These are phyloP conservation scores for Cladosporium phlei DNA, from an alignment of 2,329 filamentous ascomycete species.

Conservation along the genomic window DNA sequence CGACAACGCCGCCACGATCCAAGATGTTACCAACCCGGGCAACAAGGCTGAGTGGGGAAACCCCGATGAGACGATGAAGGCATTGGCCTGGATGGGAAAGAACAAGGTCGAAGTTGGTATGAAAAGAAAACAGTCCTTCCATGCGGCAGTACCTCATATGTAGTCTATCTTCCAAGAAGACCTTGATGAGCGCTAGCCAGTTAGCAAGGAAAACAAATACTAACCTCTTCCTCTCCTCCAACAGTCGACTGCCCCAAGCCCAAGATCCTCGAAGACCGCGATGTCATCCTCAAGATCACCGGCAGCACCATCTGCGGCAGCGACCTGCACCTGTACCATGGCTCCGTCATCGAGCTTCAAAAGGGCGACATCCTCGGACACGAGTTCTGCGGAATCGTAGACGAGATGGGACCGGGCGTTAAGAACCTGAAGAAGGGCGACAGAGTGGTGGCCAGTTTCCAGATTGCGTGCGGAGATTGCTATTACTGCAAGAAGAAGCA, in stretches of 20 bases:
- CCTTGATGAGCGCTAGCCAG: constrained; percentile 12
- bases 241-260: constrained; percentile 62
- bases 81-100: constrained; percentile 77
- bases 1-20: constrained; percentile 59
- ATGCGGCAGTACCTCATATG: background rate
- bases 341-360: constrained; percentile 44
- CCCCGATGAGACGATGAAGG: constrained; percentile 62
- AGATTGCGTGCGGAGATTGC: constrained; percentile 68
- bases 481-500: constrained; percentile 75
- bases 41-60: constrained; percentile 49
- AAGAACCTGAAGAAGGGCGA: constrained; percentile 42
- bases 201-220: no score
- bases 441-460: constrained; percentile 78
- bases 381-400: constrained; percentile 50
- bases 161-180: no score
- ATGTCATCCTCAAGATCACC: constrained; percentile 77
- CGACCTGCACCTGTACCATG: constrained; percentile 55
- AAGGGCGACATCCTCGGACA: constrained; percentile 51
- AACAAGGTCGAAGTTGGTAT: constrained; percentile 65
- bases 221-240: no score
- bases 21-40: constrained; percentile 65
- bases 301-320: constrained; percentile 59
- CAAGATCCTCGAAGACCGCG: constrained; percentile 64
- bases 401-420: constrained; percentile 41
- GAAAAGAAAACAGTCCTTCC: constrained; percentile 16